Conservation (phyloP, 179 eudicot genomes). For the Silene coronaria region DNA sequence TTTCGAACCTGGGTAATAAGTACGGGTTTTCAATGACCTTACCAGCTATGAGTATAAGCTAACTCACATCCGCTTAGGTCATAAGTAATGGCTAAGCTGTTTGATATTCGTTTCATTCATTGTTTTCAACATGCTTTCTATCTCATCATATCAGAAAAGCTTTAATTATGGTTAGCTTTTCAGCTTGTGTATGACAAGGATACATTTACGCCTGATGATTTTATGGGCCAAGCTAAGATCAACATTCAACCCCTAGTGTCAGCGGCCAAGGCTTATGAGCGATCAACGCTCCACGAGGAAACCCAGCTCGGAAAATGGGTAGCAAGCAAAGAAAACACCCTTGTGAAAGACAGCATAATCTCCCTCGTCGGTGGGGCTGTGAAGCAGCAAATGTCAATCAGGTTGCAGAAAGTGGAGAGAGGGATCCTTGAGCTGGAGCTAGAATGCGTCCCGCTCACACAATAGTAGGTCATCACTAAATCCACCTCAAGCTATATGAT, state of each 20-base stretch:
- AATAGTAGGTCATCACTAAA: slow-evolving; percentile 16
- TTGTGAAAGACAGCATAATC: slow-evolving; percentile 67
- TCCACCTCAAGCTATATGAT: slow-evolving; percentile 1
- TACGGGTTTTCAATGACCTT: no score
- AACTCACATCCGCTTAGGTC: no score
- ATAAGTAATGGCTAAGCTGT: neutral
- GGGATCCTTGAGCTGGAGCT: slow-evolving; percentile 85
- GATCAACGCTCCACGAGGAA: slow-evolving; percentile 33
- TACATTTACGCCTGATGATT: slow-evolving; percentile 78
- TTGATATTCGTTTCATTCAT: neutral
- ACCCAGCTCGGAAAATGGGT: slow-evolving; percentile 60
- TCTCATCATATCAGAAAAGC: neutral
- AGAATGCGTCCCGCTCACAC: slow-evolving; percentile 76
- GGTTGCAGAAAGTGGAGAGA: slow-evolving; percentile 74
- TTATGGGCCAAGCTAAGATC: slow-evolving; percentile 94
- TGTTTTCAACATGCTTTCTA: neutral
- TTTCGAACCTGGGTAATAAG: no score
- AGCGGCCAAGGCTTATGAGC: slow-evolving; percentile 75
- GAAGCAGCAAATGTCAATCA: slow-evolving; percentile 64
- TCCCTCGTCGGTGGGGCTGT: slow-evolving; percentile 49
- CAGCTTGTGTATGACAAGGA: slow-evolving; percentile 94
- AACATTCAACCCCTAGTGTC: slow-evolving; percentile 80
- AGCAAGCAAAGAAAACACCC: slow-evolving; percentile 67
- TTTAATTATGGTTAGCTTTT: slow-evolving; percentile 13
- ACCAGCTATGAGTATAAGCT: no score